Evolutionary conservation across 1,284 basidiomycete genomes (phyloP).

Genomic region (Fistulina hepatica): DNA sequence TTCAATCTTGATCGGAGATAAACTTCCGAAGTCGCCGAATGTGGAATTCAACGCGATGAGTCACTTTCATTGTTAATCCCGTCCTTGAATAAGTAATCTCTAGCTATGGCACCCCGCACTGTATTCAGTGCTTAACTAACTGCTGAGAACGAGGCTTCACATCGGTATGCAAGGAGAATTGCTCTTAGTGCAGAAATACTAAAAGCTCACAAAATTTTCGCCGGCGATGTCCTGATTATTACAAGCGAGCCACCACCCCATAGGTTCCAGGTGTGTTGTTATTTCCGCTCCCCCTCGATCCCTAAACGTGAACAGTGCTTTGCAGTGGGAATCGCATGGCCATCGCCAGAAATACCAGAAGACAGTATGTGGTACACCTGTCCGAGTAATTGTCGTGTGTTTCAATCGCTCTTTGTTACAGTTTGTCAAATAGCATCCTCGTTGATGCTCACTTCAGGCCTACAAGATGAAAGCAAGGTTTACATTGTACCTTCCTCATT

Average conservation of each 20-base stretch:
- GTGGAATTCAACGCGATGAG: too few relatives aligned
- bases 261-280: slow-evolving; percentile 24
- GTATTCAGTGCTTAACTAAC: too few relatives aligned
- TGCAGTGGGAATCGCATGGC: slow-evolving; percentile 62
- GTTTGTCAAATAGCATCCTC: slow-evolving; percentile 42
- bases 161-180: slow-evolving; percentile 51
- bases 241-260: neutral
- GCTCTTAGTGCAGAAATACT: slow-evolving; percentile 55
- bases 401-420: too few relatives aligned
- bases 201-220: slow-evolving; percentile 49
- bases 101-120: too few relatives aligned
- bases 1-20: too few relatives aligned
- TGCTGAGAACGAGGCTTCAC: too few relatives aligned
- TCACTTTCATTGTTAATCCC: too few relatives aligned
- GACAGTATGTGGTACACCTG: slow-evolving; percentile 35
- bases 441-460: slow-evolving; percentile 46
- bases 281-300: slow-evolving; percentile 4
- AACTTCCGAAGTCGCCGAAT: too few relatives aligned
- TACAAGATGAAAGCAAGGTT: slow-evolving; percentile 36
- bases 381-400: slow-evolving; percentile 12
- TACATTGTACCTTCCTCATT: slow-evolving; percentile 34
- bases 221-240: slow-evolving; percentile 57
- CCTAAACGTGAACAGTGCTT: slow-evolving; percentile 24
- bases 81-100: too few relatives aligned
- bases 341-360: slow-evolving; percentile 44